phyloP scores from a whole-genome alignment of 2,329 filamentous ascomycete genomes.

The Talaromyces sp. region DNA sequence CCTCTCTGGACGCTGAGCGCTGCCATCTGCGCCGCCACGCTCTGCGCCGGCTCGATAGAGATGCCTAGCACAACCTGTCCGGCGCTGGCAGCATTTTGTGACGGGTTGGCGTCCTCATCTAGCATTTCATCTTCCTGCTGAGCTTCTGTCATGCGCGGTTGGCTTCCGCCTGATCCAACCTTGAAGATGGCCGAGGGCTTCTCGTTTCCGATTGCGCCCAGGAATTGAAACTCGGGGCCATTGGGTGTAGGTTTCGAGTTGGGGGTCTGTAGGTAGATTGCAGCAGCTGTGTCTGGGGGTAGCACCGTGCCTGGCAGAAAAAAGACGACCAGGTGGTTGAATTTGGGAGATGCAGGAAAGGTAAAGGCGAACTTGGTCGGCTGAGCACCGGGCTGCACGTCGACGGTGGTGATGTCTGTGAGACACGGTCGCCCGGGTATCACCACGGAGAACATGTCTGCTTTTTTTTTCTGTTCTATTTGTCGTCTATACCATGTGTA shows the following conservation, averaged over 20 bases:
- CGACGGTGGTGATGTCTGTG: slow-evolving; percentile 47
- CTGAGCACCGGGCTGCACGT: slow-evolving; percentile 49
- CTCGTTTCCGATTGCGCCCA: slow-evolving; percentile 81
- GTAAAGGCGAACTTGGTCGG: slow-evolving; percentile 60
- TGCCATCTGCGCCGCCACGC: slow-evolving; percentile 65
- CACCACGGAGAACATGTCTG: slow-evolving; percentile 55
- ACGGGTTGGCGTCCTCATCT: slow-evolving; percentile 37
- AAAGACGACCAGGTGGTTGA: slow-evolving; percentile 79
- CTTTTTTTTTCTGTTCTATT: not conserved
- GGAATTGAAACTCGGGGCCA: slow-evolving; percentile 65
- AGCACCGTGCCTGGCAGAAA: slow-evolving; percentile 72
- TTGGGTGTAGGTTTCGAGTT: slow-evolving; percentile 27
- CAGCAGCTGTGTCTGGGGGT: slow-evolving; percentile 71
- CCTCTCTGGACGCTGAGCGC: slow-evolving; percentile 40
- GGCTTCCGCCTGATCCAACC: slow-evolving; percentile 40
- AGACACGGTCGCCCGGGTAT: slow-evolving; percentile 56
- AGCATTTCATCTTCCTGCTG: slow-evolving; percentile 40
- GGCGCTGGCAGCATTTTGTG: slow-evolving; percentile 17
- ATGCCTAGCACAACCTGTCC: slow-evolving; percentile 70
- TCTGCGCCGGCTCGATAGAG: slow-evolving; percentile 67
- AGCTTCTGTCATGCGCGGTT: slow-evolving; percentile 22
- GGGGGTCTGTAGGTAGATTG: slow-evolving; percentile 79
- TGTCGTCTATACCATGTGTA: not conserved
- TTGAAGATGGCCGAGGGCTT: slow-evolving; percentile 93
- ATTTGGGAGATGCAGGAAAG: slow-evolving; percentile 56